Conservation (phyloP, 352 stramenopile genomes). For the Globisporangium parvum region DNA sequence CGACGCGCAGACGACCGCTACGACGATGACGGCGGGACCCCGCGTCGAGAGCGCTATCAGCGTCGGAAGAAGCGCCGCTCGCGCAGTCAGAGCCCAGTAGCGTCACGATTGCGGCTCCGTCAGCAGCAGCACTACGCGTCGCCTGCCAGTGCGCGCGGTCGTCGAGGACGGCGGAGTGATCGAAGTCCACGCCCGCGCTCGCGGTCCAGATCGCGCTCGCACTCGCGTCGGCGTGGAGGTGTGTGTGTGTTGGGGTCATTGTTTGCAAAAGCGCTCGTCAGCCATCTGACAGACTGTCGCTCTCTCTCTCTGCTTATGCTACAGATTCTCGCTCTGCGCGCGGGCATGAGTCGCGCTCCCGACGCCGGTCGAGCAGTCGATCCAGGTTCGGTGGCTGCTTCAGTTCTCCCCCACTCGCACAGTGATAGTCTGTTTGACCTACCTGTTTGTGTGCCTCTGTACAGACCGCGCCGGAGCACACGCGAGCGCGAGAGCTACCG, state of each 20-base stretch:
- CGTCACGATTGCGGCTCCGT: constrained; percentile 8
- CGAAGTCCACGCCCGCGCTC: neutral
- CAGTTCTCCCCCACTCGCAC: neutral
- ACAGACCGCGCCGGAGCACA: constrained; percentile 5
- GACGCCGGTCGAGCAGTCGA: constrained; percentile 14
- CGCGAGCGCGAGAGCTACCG: constrained; percentile 12
- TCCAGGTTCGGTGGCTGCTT: constrained; percentile 2
- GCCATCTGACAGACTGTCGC: neutral
- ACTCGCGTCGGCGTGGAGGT: constrained; percentile 13
- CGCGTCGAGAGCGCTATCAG: constrained; percentile 10
- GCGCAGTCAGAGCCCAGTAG: constrained; percentile 19
- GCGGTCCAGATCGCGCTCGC: constrained; percentile 5
- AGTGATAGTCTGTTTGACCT: neutral
- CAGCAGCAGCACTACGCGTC: constrained; percentile 1
- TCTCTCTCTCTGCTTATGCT: neutral
- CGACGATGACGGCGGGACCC: constrained; percentile 8
- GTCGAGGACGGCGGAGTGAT: constrained; percentile 8
- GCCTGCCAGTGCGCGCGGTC: constrained; percentile 2
- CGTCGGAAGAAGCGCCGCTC: constrained; percentile 22
- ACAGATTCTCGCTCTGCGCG: constrained; percentile 13
- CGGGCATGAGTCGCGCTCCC: constrained; percentile 6
- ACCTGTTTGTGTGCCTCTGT: neutral
- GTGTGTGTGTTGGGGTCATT: neutral
- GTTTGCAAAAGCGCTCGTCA: neutral
- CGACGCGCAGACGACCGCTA: constrained; percentile 8